Evolutionary conservation across 1,284 basidiomycete genomes (phyloP).

Genomic region (Trametes pubescens): DNA sequence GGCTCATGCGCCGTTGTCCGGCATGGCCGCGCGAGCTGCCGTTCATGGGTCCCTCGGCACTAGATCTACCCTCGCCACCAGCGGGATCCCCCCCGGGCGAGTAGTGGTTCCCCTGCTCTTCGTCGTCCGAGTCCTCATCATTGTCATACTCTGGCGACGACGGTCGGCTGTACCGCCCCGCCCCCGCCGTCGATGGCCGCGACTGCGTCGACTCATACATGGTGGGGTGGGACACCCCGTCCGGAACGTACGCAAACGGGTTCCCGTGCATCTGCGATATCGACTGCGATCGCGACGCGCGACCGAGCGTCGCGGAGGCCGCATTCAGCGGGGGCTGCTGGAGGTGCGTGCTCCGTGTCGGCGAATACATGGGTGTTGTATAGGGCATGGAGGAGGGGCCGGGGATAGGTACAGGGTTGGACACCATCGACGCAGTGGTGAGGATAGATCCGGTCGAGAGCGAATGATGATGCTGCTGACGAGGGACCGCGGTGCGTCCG

Average conservation of each 20-base stretch:
- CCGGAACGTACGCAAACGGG: slow-evolving; percentile 54
- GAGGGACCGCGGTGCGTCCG: slow-evolving; percentile 22
- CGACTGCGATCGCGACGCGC: slow-evolving; percentile 72
- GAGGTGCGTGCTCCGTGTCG: slow-evolving; percentile 31
- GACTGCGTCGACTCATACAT: slow-evolving; percentile 41
- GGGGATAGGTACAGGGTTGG: slow-evolving; percentile 36
- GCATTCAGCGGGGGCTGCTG: slow-evolving; percentile 33
- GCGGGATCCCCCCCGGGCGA: slow-evolving; percentile 21
- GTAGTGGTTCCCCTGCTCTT: slow-evolving; percentile 38
- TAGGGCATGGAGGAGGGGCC: slow-evolving; percentile 33
- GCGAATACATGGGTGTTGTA: slow-evolving; percentile 30
- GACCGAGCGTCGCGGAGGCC: slow-evolving; percentile 50
- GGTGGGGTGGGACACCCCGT: slow-evolving; percentile 36
- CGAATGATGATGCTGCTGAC: slow-evolving; percentile 37
- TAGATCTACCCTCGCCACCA: slow-evolving; percentile 31
- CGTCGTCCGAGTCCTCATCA: slow-evolving; percentile 53
- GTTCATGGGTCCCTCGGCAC: slow-evolving; percentile 35
- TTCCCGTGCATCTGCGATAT: slow-evolving; percentile 53
- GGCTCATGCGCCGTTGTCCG: slow-evolving; percentile 41
- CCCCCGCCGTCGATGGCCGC: slow-evolving; percentile 42
- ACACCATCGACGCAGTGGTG: slow-evolving; percentile 28
- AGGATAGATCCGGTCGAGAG: slow-evolving; percentile 46
- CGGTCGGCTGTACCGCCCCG: slow-evolving; percentile 39
- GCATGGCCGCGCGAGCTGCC: slow-evolving; percentile 36
- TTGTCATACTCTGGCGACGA: slow-evolving; percentile 49